phyloP scores from a whole-genome alignment of 331 rosid genomes.

The Saraca asoca region DNA sequence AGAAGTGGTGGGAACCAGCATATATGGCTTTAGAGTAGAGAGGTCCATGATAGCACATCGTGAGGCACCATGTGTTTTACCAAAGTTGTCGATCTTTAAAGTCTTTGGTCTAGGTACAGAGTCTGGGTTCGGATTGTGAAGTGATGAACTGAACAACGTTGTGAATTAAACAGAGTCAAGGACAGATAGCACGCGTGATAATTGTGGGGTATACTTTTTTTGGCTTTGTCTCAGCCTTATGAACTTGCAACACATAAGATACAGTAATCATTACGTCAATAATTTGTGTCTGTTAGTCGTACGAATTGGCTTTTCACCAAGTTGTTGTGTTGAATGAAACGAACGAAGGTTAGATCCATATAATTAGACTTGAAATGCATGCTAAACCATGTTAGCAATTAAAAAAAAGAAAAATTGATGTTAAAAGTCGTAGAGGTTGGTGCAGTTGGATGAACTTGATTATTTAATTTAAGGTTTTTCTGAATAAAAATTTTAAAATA shows the following conservation, averaged over 20 bases:
- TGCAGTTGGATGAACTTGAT: no score
- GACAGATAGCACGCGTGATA: conserved; percentile 32
- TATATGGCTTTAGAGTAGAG: background rate
- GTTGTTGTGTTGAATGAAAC: background rate
- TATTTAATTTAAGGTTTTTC: no score
- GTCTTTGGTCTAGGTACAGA: background rate
- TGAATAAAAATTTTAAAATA: no score
- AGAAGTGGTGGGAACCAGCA: background rate
- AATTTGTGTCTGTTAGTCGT: conserved; percentile 21
- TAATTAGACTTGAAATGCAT: background rate
- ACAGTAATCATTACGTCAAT: conserved; percentile 23
- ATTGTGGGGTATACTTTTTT: conserved; percentile 16
- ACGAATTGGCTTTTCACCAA: conserved; percentile 26
- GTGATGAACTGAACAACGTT: conserved; percentile 5
- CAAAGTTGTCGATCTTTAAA: background rate
- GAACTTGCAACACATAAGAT: conserved; percentile 22
- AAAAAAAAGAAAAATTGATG: no score
- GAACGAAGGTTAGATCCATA: background rate
- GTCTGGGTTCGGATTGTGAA: conserved; percentile 19
- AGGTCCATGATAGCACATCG: conserved; percentile 16
- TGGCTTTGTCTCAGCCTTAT: conserved; percentile 20
- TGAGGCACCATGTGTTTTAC: conserved; percentile 12
- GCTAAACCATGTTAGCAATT: no score
- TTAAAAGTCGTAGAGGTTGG: no score
- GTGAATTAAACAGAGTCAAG: conserved; percentile 5